Conservation (phyloP, 78 protist species). For the Guillardia theta region DNA sequence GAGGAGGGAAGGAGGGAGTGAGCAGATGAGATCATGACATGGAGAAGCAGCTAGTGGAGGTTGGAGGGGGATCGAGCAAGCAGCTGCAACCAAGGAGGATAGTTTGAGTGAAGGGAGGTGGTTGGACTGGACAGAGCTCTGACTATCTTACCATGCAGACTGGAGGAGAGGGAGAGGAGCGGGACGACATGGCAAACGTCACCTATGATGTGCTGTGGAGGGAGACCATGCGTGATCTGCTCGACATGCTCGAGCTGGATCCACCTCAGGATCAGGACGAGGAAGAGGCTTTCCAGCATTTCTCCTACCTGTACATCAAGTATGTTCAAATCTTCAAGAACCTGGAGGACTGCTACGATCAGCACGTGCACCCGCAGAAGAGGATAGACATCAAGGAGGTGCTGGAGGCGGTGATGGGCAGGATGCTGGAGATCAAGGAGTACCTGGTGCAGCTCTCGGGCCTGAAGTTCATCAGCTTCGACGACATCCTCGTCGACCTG, state of each 20-base stretch:
- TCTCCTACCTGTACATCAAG: slow-evolving; percentile 45
- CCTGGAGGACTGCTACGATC: slow-evolving; percentile 72
- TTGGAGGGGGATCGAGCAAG: background rate
- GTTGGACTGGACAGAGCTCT: background rate
- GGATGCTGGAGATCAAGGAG: slow-evolving; percentile 66
- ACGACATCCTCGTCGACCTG: slow-evolving; percentile 68
- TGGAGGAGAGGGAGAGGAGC: background rate
- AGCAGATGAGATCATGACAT: background rate
- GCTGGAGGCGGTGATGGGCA: slow-evolving; percentile 57
- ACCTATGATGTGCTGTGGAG: slow-evolving; percentile 51
- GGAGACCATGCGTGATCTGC: slow-evolving; percentile 55
- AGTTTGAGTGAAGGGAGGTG: background rate
- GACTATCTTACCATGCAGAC: background rate
- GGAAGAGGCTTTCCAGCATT: slow-evolving; percentile 32
- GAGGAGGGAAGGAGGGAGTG: background rate
- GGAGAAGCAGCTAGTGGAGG: background rate
- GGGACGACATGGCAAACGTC: background rate
- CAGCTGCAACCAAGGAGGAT: background rate
- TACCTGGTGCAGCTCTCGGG: background rate
- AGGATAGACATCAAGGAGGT: slow-evolving; percentile 45
- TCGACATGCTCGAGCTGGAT: slow-evolving; percentile 34
- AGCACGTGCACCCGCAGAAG: slow-evolving; percentile 75
- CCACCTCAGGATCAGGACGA: background rate
- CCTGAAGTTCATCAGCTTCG: slow-evolving; percentile 40
- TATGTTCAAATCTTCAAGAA: slow-evolving; percentile 55